Evolutionary conservation across 2,329 filamentous ascomycete genomes (phyloP), one percentile per base, ranked within the genome.

Genomic region (Ampelomyces quisqualis): DNA sequence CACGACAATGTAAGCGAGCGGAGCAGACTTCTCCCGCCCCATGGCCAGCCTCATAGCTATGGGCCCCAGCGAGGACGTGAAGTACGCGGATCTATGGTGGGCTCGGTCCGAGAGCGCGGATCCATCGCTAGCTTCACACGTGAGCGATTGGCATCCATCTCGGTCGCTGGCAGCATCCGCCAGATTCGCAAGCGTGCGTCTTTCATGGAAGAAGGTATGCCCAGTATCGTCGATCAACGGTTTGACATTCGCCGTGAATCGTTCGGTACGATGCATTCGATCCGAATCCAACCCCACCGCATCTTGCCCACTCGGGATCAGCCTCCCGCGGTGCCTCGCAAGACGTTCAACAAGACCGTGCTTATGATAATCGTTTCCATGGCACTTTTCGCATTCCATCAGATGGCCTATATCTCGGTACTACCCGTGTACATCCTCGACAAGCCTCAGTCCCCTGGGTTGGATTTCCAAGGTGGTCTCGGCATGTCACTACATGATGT

Each of bases 381-480:
- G 45, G 86, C 85, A 34, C 86, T 96, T 51, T 94, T 94, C 70
- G 90, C 88, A 7, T 95, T 94, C 68, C 90, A 96, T 27, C 64
- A 67, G 40, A 96, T 96, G 89, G 89, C 86, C 1, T 96, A 88
- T 68, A 89, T 95, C 61, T 88, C 94, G 60, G 79, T 95, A 1
- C 76, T 95, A 36, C 90, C 90, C 7, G 95, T 96, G 45, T 96
- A 95, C 71, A 81, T 95, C 38, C 88, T 95, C 63, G 90, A 95
- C 55, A 74, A 81, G 17, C 77, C 78, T 15, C 18, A 27, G 2
- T 29, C 40, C 20, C 56, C 34, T 18, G 57, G 57, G 6, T 55
- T 71, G 11, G 69, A 71, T 20, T 59, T 76, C 26, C 57, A 74
- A 0, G 84, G 85, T 30, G 85, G 85, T 13, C 72, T 88, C 3